Evolutionary conservation across 441 rosid genomes (phyloP).

Genomic region (Populus hybrid): DNA sequence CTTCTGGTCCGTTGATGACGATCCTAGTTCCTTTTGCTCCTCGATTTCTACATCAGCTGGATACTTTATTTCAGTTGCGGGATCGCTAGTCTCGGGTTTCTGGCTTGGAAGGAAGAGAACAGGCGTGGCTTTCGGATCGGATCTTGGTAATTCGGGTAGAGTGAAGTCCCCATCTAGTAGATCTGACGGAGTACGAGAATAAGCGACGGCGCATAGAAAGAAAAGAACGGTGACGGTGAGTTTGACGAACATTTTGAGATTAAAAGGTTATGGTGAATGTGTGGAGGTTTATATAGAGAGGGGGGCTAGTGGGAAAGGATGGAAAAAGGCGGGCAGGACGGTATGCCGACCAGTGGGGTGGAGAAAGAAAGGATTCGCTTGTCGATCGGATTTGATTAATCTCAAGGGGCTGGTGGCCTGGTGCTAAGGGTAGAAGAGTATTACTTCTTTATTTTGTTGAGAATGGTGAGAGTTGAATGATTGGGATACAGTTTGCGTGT

Average conservation of each 20-base stretch:
- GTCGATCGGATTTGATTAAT: too few relatives aligned
- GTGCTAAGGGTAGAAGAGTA: too few relatives aligned
- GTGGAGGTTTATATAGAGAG: neutral
- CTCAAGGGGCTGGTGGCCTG: too few relatives aligned
- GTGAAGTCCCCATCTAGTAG: constrained; percentile 22
- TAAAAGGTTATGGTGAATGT: neutral
- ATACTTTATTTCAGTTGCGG: neutral
- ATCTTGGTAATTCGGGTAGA: constrained; percentile 11
- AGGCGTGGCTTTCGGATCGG: neutral
- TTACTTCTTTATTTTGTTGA: neutral
- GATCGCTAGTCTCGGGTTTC: neutral
- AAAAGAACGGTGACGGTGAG: neutral
- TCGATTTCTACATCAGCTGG: neutral
- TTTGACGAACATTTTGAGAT: neutral
- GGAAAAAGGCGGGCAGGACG: too few relatives aligned
- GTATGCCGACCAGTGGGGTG: neutral
- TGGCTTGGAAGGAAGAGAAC: constrained; percentile 14
- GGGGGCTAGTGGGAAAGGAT: neutral
- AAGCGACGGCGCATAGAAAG: constrained; percentile 5
- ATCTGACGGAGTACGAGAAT: constrained; percentile 13
- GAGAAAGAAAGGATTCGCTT: neutral
- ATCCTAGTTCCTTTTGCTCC: neutral
- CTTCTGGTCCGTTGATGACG: neutral
- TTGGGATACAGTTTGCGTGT: neutral
- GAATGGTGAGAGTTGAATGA: neutral